Percentiles rank a stretch among this genome's conserved stretches.
Conservation (phyloP, 2,329 filamentous ascomycete species). For the Rhexocercosporidium sp. region DNA sequence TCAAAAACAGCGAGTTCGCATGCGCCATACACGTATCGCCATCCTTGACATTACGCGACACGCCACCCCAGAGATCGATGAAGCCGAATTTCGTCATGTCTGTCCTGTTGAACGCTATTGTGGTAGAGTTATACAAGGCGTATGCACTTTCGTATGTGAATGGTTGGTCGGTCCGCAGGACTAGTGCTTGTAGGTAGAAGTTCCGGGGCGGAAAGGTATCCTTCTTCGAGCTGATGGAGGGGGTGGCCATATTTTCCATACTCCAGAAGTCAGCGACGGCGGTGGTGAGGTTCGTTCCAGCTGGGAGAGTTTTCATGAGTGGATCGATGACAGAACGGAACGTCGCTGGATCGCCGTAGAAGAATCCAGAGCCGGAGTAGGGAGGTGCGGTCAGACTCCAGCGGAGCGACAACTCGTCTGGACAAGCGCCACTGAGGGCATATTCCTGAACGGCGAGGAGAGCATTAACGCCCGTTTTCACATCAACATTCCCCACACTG, state of each 20-base stretch:
- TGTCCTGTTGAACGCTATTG: slow-evolving; percentile 9
- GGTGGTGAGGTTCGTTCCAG: not conserved
- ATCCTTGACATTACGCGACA: slow-evolving; percentile 1
- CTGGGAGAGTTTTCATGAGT: slow-evolving; percentile 5
- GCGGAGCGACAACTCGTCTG: slow-evolving; percentile 15
- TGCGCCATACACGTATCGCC: not conserved
- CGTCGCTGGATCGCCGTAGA: slow-evolving; percentile 9
- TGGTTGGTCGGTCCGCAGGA: not conserved
- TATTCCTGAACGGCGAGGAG: slow-evolving; percentile 13
- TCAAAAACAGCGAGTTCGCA: slow-evolving; percentile 12
- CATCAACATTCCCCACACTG: not conserved
- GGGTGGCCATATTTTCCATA: slow-evolving; percentile 18
- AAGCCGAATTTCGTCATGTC: slow-evolving; percentile 20
- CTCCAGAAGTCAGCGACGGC: slow-evolving; percentile 16
- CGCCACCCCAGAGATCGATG: slow-evolving; percentile 18
- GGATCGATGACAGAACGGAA: slow-evolving; percentile 11
- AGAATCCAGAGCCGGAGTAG: slow-evolving; percentile 11
- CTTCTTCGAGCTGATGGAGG: not conserved
- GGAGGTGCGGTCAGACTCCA: slow-evolving; percentile 14
- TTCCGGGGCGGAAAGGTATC: slow-evolving; percentile 14
- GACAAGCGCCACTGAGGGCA: not conserved
- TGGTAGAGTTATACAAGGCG: slow-evolving; percentile 14
- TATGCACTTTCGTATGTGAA: slow-evolving; percentile 18
- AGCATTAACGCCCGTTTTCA: slow-evolving; percentile 5
- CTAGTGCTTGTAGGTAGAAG: slow-evolving; percentile 17